Evolutionary conservation across 495 filamentous ascomycete species (phyloP), one percentile per base, ranked within the genome.

Genomic region (Trichoderma gamsii): DNA sequence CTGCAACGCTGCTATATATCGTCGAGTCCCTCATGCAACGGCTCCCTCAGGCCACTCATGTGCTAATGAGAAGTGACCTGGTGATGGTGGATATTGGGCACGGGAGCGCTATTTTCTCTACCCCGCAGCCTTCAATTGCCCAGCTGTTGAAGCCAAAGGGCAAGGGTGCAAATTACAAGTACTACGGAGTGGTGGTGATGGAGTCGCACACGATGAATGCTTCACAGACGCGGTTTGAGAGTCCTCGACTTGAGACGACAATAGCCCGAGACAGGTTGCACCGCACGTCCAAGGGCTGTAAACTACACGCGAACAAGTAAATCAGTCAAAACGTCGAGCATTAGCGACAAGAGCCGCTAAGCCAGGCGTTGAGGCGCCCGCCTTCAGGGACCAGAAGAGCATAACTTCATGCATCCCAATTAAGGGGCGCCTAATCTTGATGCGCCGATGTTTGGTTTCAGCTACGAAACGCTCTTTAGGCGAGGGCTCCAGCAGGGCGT

Each of bases 51-150:
- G 51, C 51, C 25, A 61, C 11, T 9, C 21, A 21, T 21, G 49
- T 18, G n/a, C 56, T 29, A 32, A 29, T 49, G 23, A 23, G 21
- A 59, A 21, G 56, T 18, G 56, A 61, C 56, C 56, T 61, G 56
- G 56, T 21, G 25, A 61, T 61, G 56, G 56, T 61, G 56, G 56
- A 61, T 61, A 61, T 61, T 61, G 56, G 56, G 23, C 56, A 27
- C 56, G 56, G 56, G 56, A 61, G 56, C 56, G 56, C 56, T 61
- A 61, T 61, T 61, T 61, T 61, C 23, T 61, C 49, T 61, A 61
- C 56, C 56, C 56, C 56, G 56, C 56, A 61, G 27, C 56, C 9
- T 23, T 52, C 21, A 9, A 52, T 52, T 52, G 18, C 21, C 7
- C 49, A 61, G 56, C 11, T 61, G 49, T 8, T 61, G 25, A 29